Evolutionary conservation across 2,329 filamentous ascomycete genomes (phyloP), one percentile per base, ranked within the genome.

Genomic region (Phaeosphaeria sp.): DNA sequence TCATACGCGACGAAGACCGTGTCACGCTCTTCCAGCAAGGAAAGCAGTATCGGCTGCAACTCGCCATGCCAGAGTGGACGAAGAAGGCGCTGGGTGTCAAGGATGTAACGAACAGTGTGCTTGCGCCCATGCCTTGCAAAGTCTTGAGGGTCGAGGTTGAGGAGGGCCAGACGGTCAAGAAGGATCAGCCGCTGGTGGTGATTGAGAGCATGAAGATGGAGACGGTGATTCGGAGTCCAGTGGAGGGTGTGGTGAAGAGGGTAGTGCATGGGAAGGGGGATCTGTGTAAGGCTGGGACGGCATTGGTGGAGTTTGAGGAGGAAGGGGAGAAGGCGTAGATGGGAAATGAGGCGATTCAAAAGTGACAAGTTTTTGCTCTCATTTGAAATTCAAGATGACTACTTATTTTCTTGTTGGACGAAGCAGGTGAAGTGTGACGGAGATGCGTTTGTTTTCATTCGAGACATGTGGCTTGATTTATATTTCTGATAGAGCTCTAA

Each of bases 121-220:
- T 91, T 22, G 92, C 95, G 21, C 95, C 95, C 0, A 99, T 99
- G 95, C 95, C 95, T 1, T 98, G 95, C 80, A 98, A 98, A 80
- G 90, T 99, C 23, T 80, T 99, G 60, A 88, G 92, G 64, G 95
- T 97, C 48, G 91, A 97, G 77, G 92, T 97, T 0, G 80, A 84
- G 25, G 92, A 92, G 67, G 95, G 95, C 0, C 87, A 96, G 63
- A 79, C 78, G 47, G 95, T 99, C 17, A 88, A 88, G 73, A 96
- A 94, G 80, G 93, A 94, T 46, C 88, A 94, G 56, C 88, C 92
- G 6, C 80, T 99, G 56, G 91, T 98, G 13, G 93, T 98, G 5
- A 78, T 78, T 59, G 78, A 81, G 68, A 80, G 79, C 47, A 82
- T 81, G 79, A 82, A 85, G 77, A 85, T 85, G 83, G 83, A 85